Conservation (phyloP, 257 asterid species). For the Penstemon barbatus region DNA sequence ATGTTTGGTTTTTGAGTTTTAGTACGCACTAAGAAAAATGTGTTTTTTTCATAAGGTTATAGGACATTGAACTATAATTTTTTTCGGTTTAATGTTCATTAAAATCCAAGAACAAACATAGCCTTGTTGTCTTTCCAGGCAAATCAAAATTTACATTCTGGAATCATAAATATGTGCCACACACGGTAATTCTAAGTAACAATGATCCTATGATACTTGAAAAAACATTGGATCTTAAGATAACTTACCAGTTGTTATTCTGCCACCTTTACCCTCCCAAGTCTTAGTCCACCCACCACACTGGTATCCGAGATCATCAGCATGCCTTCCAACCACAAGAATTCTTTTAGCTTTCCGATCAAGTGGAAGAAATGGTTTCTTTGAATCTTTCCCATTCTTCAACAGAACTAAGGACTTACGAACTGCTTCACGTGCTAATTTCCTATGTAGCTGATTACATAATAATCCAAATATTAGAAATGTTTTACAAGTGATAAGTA, state of each 20-base stretch:
- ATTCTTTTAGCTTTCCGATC: constrained; percentile 54
- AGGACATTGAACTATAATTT: too few species aligned
- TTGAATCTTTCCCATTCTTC: constrained; percentile 66
- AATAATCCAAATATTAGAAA: constrained; percentile 21
- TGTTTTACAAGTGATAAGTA: background rate
- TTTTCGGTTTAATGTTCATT: too few species aligned
- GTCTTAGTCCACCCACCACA: constrained; percentile 88
- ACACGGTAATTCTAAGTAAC: constrained; percentile 9
- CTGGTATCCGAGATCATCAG: constrained; percentile 74
- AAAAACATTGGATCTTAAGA: background rate
- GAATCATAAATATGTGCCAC: too few species aligned
- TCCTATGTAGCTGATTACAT: constrained; percentile 54
- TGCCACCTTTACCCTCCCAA: constrained; percentile 79
- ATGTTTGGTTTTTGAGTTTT: too few species aligned
- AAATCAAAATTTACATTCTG: too few species aligned
- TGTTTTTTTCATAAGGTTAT: too few species aligned
- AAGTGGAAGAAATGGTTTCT: constrained; percentile 63
- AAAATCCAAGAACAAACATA: too few species aligned
- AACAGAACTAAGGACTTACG: constrained; percentile 75
- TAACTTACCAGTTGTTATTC: constrained; percentile 62
- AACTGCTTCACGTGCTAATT: constrained; percentile 89
- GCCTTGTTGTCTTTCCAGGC: too few species aligned
- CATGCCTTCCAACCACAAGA: constrained; percentile 67
- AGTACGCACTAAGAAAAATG: too few species aligned
- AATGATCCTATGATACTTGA: background rate